A percentile compares a stretch with the other conserved stretches of the same genome.
Conservation (phyloP, 768 basidiomycete species). For the Mycena albidolilacea region DNA sequence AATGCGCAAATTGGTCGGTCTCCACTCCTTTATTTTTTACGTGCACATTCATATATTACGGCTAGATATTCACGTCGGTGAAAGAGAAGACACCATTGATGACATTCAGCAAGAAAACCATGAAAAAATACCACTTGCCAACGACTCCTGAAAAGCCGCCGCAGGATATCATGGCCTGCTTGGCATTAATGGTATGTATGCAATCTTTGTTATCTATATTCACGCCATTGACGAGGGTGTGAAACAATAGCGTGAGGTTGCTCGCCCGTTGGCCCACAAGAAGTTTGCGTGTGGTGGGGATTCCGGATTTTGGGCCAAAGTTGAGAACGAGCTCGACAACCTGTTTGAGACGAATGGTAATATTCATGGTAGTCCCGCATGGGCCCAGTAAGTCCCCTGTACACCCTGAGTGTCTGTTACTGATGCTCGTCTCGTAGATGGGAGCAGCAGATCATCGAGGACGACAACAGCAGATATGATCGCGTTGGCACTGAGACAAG, state of each 20-base stretch:
- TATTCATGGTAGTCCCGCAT: not conserved
- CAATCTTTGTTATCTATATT: not conserved
- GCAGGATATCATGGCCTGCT: conserved; percentile 7
- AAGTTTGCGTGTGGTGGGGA: not conserved
- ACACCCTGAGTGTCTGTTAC: not conserved
- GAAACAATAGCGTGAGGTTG: not conserved
- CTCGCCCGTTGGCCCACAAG: not conserved
- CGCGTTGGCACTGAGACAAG: not conserved
- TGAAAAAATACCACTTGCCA: not conserved
- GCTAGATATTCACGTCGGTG: not conserved
- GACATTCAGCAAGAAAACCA: not conserved
- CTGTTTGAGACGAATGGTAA: not conserved
- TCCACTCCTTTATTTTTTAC: not conserved
- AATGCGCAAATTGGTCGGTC: not conserved
- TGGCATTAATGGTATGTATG: conserved; percentile 1
- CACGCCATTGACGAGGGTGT: not conserved
- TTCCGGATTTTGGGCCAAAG: not conserved
- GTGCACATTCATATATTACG: not conserved
- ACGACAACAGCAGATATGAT: not conserved
- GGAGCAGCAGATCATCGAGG: conserved; percentile 2
- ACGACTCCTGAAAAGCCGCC: not conserved
- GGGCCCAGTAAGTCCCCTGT: not conserved
- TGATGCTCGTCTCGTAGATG: not conserved
- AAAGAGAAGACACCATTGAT: not conserved
- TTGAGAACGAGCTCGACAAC: not conserved